These are phyloP conservation scores for Boletus eberwhitei DNA, from an alignment of 768 basidiomycete species.

Conservation along the genomic window DNA sequence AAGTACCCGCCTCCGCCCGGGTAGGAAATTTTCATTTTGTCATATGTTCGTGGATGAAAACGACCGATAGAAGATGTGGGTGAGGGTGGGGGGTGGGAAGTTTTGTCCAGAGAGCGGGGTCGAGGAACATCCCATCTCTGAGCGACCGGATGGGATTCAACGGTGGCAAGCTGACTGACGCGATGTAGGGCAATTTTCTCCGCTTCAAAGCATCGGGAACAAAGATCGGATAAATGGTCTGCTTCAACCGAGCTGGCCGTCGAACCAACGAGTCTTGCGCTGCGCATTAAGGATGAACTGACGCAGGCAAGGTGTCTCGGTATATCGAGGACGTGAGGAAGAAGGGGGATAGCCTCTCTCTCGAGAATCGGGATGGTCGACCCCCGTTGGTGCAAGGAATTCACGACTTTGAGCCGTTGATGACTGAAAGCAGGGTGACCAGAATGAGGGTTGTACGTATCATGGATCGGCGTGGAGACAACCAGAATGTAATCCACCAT, in stretches of 20 bases:
- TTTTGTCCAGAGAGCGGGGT: background rate
- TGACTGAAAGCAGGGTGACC: conserved; percentile 38
- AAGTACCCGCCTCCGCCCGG: too few species aligned
- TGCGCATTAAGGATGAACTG: conserved; percentile 71
- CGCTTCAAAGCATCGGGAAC: conserved; percentile 59
- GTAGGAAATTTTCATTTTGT: too few species aligned
- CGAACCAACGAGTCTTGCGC: conserved; percentile 44
- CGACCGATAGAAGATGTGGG: conserved; percentile 17
- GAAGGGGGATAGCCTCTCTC: conserved; percentile 66
- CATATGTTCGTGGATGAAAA: conserved; percentile 24
- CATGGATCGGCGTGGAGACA: conserved; percentile 55
- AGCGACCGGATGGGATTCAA: conserved; percentile 10
- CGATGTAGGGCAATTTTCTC: conserved; percentile 66
- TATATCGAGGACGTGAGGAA: conserved; percentile 74
- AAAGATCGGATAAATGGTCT: conserved; percentile 51
- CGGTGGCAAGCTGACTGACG: conserved; percentile 55
- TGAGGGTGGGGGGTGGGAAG: conserved; percentile 16
- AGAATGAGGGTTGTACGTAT: conserved; percentile 25
- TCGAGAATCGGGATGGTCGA: conserved; percentile 53
- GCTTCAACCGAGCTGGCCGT: conserved; percentile 31
- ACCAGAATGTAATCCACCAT: conserved; percentile 80
- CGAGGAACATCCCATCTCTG: conserved; percentile 17
- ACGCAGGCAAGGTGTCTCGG: conserved; percentile 76
- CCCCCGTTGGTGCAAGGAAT: conserved; percentile 56
- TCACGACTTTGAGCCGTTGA: conserved; percentile 51